Evolutionary conservation across 768 basidiomycete species (phyloP), one percentile per base, ranked within the genome.

Genomic region (Macrocybe gigantea): DNA sequence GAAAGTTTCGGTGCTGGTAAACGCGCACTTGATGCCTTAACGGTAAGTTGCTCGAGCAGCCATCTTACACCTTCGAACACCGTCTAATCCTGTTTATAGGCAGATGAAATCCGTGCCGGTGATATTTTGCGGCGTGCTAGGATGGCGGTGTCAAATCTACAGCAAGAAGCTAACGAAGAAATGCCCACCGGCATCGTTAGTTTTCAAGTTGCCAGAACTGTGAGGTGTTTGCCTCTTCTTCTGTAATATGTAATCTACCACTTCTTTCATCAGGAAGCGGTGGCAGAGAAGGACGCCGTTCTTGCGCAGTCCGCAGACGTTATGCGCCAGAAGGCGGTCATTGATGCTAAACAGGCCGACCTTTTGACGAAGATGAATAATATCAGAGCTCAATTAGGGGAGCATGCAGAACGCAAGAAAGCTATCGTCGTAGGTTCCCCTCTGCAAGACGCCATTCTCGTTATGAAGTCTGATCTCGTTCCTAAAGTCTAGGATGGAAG

Each of bases 141-240:
- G 40, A 42, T 55, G 1, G 39, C 50, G 3, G 37, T 77, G 36
- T 56, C 58, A 31, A 63, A 64, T 14, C 58, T 86, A 12, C 77
- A 83, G 52, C 67, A 74, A 33, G 83, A 85, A 51, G 73, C 75
- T 9, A 85, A 84, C 48, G 83, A 87, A 13, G 84, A 86, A 9
- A 67, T 85, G 60, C 83, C 86, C 1, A 77, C 77, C 6, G 74
- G 77, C 54, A 69, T 87, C n/a, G 68, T 74, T 14, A 76, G 73
- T 10, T 65, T 87, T 10, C 69, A 83, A 49, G 70, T 63, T 8
- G 78, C 74, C 5, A 78, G 80, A 59, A 60, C 71, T 54, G 85
- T 82, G 54, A 30, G 74, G 59, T 14, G 29, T 9, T 13, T 47
- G n/a, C 6, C n/a, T 41, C 7, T 32, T 9, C 29, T 38, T 50